phyloP scores from a whole-genome alignment of 495 filamentous ascomycete species.

The Hyaloscypha bicolor region DNA sequence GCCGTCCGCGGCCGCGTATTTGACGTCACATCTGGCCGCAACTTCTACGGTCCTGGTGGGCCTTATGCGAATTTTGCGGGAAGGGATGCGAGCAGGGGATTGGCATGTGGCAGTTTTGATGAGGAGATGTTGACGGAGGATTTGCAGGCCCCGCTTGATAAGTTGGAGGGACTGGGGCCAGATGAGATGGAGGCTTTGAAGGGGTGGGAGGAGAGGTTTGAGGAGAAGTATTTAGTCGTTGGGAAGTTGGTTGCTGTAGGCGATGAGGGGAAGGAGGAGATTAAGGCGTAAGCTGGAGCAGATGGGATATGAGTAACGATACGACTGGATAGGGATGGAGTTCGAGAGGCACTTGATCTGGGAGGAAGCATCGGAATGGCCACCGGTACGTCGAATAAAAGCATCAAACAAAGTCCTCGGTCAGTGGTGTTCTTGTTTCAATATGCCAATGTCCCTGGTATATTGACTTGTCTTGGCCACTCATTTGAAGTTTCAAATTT shows the following conservation, averaged over 20 bases:
- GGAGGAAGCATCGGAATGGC: neutral
- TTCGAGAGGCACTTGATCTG: neutral
- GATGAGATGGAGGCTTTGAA: slow-evolving; percentile 83
- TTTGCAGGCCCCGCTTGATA: slow-evolving; percentile 83
- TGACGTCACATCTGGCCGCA: slow-evolving; percentile 77
- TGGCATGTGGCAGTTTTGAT: slow-evolving; percentile 93
- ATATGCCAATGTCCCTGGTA: neutral
- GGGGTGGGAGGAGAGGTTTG: slow-evolving; percentile 92
- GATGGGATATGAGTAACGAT: neutral
- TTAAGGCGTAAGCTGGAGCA: slow-evolving; percentile 27
- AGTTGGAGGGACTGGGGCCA: slow-evolving; percentile 67
- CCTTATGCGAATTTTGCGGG: slow-evolving; percentile 88
- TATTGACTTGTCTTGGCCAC: neutral
- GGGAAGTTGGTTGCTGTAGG: slow-evolving; percentile 71
- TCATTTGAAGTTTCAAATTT: neutral
- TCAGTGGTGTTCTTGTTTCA: neutral
- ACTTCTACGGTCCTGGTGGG: slow-evolving; percentile 87
- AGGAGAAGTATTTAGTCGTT: slow-evolving; percentile 91
- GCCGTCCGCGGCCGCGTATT: slow-evolving; percentile 91
- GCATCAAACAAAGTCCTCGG: neutral
- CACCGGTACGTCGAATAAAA: neutral
- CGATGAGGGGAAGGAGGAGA: slow-evolving; percentile 63
- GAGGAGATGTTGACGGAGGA: slow-evolving; percentile 96
- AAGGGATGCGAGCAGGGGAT: slow-evolving; percentile 82
- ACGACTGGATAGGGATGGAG: neutral